Percentiles rank a stretch among this genome's conserved stretches.
phyloP scores from a whole-genome alignment of 371 early-diverging fungal genomes.

The Umbelopsis sp. region DNA sequence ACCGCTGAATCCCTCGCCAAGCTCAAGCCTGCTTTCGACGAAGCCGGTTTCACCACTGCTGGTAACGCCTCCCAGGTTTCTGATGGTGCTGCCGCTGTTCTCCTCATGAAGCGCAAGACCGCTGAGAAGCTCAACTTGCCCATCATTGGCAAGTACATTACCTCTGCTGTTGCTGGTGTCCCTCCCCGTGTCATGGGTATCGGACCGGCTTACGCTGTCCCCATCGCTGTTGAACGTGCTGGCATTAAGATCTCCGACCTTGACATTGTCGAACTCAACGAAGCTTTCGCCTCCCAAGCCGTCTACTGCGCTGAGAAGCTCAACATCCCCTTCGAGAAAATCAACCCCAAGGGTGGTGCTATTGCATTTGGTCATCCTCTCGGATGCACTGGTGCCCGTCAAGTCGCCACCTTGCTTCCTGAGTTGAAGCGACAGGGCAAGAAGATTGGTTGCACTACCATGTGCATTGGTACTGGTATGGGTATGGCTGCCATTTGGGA shows the following conservation, averaged over 20 bases:
- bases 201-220: constrained; percentile 95
- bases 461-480: constrained; percentile 98
- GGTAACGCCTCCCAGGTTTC: constrained; percentile 99
- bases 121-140: constrained; percentile 89
- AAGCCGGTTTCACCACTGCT: constrained; percentile 91
- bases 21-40: constrained; percentile 91
- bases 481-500: constrained; percentile 95
- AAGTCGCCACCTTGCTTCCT: constrained; percentile 92
- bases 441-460: constrained; percentile 87
- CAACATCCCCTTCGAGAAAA: constrained; percentile 83
- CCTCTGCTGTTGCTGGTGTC: constrained; percentile 91
- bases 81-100: constrained; percentile 97
- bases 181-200: constrained; percentile 96
- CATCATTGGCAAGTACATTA: constrained; percentile 88
- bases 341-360: constrained; percentile 98
- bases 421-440: constrained; percentile 90
- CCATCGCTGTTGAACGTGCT: constrained; percentile 84
- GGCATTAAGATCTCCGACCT: constrained; percentile 82
- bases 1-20: constrained; percentile 83
- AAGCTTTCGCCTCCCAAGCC: constrained; percentile 98
- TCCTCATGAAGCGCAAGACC: constrained; percentile 92
- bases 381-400: constrained; percentile 96
- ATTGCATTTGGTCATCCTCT: constrained; percentile 69
- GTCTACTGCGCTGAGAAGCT: constrained; percentile 91
- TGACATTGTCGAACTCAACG: constrained; percentile 86